Percentiles rank a stretch among this genome's conserved stretches.
phyloP scores from a whole-genome alignment of 129 eudicot genomes.

The Gnaphalium uliginosum region DNA sequence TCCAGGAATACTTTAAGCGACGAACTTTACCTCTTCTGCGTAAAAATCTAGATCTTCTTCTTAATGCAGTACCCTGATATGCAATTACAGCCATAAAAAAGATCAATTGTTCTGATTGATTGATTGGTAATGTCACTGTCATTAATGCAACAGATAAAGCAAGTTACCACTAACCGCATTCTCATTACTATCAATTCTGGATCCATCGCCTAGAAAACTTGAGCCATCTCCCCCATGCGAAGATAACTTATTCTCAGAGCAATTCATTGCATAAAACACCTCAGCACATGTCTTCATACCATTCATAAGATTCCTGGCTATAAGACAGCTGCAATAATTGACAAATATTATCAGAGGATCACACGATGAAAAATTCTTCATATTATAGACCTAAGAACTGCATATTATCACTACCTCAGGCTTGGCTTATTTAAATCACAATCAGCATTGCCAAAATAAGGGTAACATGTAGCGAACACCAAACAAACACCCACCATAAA shows the following conservation, averaged over 20 bases:
- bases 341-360: conserved; percentile 1
- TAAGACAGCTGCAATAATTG: conserved; percentile 74
- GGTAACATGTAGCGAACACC: background rate
- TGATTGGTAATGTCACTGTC: conserved; percentile 3
- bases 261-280: conserved; percentile 73
- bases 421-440: conserved; percentile 7
- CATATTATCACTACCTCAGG: background rate
- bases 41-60: conserved; percentile 78
- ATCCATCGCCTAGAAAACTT: conserved; percentile 49
- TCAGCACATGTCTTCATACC: conserved; percentile 87
- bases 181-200: conserved; percentile 63
- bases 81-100: conserved; percentile 16
- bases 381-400: background rate
- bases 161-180: conserved; percentile 49
- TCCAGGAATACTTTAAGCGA: conserved; percentile 84
- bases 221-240: conserved; percentile 58
- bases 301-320: conserved; percentile 90
- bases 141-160: conserved; percentile 9
- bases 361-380: conserved; percentile 9
- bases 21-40: conserved; percentile 92
- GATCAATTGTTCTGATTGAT: background rate
- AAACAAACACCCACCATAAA: conserved; percentile 5
- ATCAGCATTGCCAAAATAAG: background rate
- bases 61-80: conserved; percentile 59
- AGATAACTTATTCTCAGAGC: conserved; percentile 56